Base-by-base conservation (phyloP, 768 basidiomycete species). In the Strobilomyces dryophilus region DNA sequence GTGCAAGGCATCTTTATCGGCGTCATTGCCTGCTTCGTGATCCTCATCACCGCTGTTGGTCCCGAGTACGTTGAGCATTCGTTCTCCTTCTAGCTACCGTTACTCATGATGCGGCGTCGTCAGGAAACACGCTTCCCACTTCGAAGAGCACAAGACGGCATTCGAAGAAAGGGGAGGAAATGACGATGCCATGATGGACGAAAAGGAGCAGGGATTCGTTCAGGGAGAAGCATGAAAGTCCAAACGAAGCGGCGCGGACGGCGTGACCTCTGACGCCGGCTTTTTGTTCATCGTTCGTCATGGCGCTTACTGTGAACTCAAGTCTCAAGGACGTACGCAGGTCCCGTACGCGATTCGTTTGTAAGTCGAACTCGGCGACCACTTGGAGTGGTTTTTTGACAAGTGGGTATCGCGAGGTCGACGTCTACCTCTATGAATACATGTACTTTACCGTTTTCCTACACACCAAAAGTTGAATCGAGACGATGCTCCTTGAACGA, bases 1-100 rank as follows among this genome's bases (percentile, higher is more conserved):
- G 89, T 90, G 5, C 89, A 92, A 73, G 90, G 89, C 37, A 93
- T 98, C 63, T 76, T 98, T 35, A 85, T 97, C 43, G 94, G 93
- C 8, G 77, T 79, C 24, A 87, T 97, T 18, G 77, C 89, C 1
- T 84, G 82, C 0, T 95, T 87, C 57, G 82, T 91, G 40, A 69
- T 95, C 42, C 27, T 92, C 63, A 77, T 90, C 61, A 86, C 85
- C 12, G 72, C 92, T 57, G 67, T 95, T 51, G 94, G 93, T 4
- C 86, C 89, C 1, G 85, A 86, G 85, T 85, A 58, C 53, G 87
- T 79, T n/a, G 51, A 21, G 1, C 37, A 27, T 5, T 20, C 20
- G 1, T 49, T 15, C 6, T 18, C 15, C 8, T 8, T 32, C 34
- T 7, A 29, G 26, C 8, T 11, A 17, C 6, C 15, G 8, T 32